phyloP scores from a whole-genome alignment of 768 basidiomycete species.

The Dioszegia hungarica region DNA sequence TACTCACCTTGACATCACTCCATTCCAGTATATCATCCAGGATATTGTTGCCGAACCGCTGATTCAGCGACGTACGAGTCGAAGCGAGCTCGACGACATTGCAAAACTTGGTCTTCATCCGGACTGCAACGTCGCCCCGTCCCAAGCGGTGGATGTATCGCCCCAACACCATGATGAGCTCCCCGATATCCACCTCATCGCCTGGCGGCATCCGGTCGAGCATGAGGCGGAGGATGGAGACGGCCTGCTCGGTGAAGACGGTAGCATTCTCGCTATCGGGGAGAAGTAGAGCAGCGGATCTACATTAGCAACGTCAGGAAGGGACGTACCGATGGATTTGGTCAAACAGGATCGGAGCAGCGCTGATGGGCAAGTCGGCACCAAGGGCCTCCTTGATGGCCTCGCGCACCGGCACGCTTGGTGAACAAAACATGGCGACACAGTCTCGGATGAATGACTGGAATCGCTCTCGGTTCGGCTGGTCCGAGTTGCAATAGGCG shows the following conservation, averaged over 20 bases:
- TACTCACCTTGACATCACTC: constrained; percentile 59
- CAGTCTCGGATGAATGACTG: constrained; percentile 48
- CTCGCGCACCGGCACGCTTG: constrained; percentile 66
- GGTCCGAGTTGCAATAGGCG: constrained; percentile 16
- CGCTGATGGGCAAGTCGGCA: constrained; percentile 65
- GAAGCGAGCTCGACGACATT: constrained; percentile 63
- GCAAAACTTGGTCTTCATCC: constrained; percentile 73
- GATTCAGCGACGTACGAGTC: constrained; percentile 59
- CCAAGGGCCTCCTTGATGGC: constrained; percentile 75
- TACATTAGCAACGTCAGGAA: neutral
- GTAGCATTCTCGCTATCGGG: constrained; percentile 10
- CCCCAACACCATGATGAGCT: constrained; percentile 55
- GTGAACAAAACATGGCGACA: constrained; percentile 64
- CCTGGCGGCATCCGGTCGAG: constrained; percentile 65
- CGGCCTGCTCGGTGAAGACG: constrained; percentile 55
- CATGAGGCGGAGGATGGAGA: constrained; percentile 68
- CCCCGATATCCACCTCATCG: constrained; percentile 52
- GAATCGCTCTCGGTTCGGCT: neutral
- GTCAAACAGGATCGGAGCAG: constrained; percentile 64
- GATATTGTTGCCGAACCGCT: constrained; percentile 62
- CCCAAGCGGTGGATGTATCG: constrained; percentile 62
- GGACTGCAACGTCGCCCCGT: constrained; percentile 55
- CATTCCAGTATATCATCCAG: constrained; percentile 75
- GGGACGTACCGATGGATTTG: constrained; percentile 67
- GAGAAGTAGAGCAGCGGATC: neutral